Percentiles rank a stretch among this genome's conserved stretches.
Conservation (phyloP, 2,329 filamentous ascomycete genomes). For the Arachnomyces sp. region DNA sequence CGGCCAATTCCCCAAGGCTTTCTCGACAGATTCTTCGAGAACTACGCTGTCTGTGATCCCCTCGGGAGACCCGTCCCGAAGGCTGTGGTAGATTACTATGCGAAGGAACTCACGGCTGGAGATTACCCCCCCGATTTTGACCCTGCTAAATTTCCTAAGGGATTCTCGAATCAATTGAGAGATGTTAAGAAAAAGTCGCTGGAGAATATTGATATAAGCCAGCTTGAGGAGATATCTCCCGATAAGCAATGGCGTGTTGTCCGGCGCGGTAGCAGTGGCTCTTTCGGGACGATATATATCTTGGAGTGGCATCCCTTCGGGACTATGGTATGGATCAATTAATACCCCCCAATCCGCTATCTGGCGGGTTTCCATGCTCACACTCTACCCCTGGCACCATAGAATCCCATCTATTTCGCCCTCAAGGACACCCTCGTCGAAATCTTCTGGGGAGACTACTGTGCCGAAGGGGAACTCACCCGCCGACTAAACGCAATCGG, state of each 20-base stretch:
- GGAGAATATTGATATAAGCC: too few relatives aligned
- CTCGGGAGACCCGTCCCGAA: background rate
- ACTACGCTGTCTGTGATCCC: background rate
- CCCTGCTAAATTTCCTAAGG: slow-evolving; percentile 2
- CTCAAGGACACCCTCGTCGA: slow-evolving; percentile 6
- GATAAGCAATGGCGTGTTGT: slow-evolving; percentile 7
- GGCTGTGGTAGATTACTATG: slow-evolving; percentile 1
- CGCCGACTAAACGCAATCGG: slow-evolving; percentile 7
- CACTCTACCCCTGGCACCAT: too few relatives aligned
- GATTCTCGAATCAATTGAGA: slow-evolving; percentile 4
- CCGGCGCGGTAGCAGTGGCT: background rate
- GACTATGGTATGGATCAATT: slow-evolving; percentile 1
- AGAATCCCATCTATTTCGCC: slow-evolving; percentile 7
- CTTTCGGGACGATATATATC: slow-evolving; percentile 3
- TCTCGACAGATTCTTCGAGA: background rate
- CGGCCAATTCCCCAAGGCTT: slow-evolving; percentile 1
- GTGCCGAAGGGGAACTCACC: slow-evolving; percentile 6
- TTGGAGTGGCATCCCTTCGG: slow-evolving; percentile 8
- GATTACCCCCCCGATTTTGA: slow-evolving; percentile 3
- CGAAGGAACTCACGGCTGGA: slow-evolving; percentile 1
- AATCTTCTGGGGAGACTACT: slow-evolving; percentile 6
- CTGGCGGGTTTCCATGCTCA: too few relatives aligned
- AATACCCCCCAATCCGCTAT: too few relatives aligned
- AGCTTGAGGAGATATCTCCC: background rate
- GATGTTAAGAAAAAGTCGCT: background rate